These are phyloP conservation scores for Aspergillus oerlinghausenensis DNA, from an alignment of 2,329 filamentous ascomycete genomes.

Conservation along the genomic window DNA sequence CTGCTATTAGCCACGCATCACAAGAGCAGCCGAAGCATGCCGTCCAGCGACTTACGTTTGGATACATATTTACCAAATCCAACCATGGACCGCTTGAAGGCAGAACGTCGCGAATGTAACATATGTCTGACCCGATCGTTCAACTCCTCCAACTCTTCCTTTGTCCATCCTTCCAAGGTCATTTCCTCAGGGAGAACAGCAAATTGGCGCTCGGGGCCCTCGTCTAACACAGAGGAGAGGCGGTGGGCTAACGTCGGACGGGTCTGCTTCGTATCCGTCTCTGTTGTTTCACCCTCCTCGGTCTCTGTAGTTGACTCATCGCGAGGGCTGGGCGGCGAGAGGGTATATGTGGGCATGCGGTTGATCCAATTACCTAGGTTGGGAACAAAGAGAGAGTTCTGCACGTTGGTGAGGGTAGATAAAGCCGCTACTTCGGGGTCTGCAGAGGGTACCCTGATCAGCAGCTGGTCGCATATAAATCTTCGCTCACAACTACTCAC, in stretches of 20 bases:
- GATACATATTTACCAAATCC: slow-evolving; percentile 76
- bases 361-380: slow-evolving; percentile 73
- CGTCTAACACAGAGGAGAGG: slow-evolving; percentile 63
- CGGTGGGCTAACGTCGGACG: slow-evolving; percentile 46
- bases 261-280: slow-evolving; percentile 21
- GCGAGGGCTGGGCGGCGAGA: slow-evolving; percentile 50
- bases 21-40: not conserved
- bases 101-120: slow-evolving; percentile 73
- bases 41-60: slow-evolving; percentile 51
- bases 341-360: slow-evolving; percentile 70
- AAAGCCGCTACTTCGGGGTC: slow-evolving; percentile 80
- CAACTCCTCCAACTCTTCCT: slow-evolving; percentile 68
- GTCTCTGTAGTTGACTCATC: slow-evolving; percentile 21
- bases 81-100: slow-evolving; percentile 72
- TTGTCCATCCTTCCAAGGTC: slow-evolving; percentile 68
- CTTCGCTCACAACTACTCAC: slow-evolving; percentile 40
- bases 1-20: not conserved
- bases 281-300: slow-evolving; percentile 21
- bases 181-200: slow-evolving; percentile 74
- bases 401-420: slow-evolving; percentile 80
- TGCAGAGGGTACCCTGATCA: slow-evolving; percentile 29
- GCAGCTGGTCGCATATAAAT: not conserved
- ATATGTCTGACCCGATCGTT: slow-evolving; percentile 86
- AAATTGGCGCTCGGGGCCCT: slow-evolving; percentile 63
- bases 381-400: slow-evolving; percentile 83